Base-by-base conservation (phyloP, 2,329 filamentous ascomycete species). In the Alternaria angustiovoidea region DNA sequence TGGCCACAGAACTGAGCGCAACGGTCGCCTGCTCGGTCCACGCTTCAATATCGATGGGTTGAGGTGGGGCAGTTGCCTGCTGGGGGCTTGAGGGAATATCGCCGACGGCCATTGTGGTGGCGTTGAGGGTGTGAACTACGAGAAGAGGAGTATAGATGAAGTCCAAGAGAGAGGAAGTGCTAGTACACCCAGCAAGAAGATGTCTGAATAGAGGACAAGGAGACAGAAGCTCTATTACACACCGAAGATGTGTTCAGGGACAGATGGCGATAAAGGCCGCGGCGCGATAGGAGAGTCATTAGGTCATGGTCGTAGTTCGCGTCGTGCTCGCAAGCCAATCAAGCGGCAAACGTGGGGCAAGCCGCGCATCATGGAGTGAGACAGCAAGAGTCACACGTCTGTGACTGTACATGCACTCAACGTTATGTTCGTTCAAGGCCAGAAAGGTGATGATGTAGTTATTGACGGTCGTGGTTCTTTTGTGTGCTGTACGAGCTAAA, bases 1-100 rank as follows among this genome's bases (percentile, higher is more conserved):
- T 76, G 39, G 78, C 71, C 8, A 82, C 74, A 28, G 78, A 73
- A 57, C 73, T 73, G 51, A 84, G 69, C 24, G 78, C 79, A 41
- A 80, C 78, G 24, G 81, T 79, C 32, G 80, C 78, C 56, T 83
- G 78, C 54, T 80, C 78, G 22, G 81, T 83, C 82, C 82, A 84
- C 55, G 81, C 80, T 70, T 82, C 81, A 49, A 84, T 78, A 57
- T 80, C 78, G 62, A 80, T 75, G 52, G 75, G 68, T 53, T 73
- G 70, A 26, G 69, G 61, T 34, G 58, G 48, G 12, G 67, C 54
- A 9, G 68, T 11, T 28, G 46, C 67, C 41, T 68, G 72, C 52
- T 63, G 66, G 41, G 70, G 59, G 51, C 54, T 62, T 28, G 55
- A 66, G 53, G 59, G 73, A 59, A 64, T 67, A 66, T 70, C 69